Percentiles rank a stretch among this genome's conserved stretches.
These are phyloP conservation scores for Corinectria fuckeliana DNA, from an alignment of 2,329 filamentous ascomycete genomes.

Conservation along the genomic window DNA sequence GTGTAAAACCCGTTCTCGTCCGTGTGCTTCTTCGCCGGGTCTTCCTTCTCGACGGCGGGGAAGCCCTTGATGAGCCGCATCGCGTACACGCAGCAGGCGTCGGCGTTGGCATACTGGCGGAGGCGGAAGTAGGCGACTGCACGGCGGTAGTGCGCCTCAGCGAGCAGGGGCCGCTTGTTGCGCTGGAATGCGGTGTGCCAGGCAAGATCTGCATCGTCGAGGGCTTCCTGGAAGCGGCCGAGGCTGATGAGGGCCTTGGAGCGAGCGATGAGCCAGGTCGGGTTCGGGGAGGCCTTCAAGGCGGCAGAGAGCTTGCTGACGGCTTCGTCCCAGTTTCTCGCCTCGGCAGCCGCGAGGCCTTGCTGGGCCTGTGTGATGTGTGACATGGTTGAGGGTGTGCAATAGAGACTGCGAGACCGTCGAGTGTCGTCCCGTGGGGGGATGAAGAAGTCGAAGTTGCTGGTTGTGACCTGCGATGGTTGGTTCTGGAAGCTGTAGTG, in stretches of 20 bases:
- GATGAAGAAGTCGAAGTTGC: not conserved
- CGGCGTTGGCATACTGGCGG: conserved; percentile 75
- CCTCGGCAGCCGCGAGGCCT: conserved; percentile 70
- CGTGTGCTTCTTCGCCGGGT: conserved; percentile 40
- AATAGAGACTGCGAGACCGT: not conserved
- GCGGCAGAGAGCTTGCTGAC: conserved; percentile 73
- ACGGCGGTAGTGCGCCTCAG: conserved; percentile 82
- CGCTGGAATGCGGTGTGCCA: conserved; percentile 69
- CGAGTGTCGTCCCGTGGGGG: not conserved
- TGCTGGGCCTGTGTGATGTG: conserved; percentile 57
- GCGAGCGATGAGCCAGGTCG: conserved; percentile 81
- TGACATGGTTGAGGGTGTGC: conserved; percentile 51
- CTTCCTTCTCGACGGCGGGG: conserved; percentile 41
- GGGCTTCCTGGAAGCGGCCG: conserved; percentile 65
- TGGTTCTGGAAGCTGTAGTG: conserved; percentile 44
- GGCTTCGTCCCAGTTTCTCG: conserved; percentile 69
- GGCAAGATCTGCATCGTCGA: conserved; percentile 73
- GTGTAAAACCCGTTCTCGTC: conserved; percentile 57
- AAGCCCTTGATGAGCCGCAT: conserved; percentile 47
- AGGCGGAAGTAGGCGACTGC: conserved; percentile 76
- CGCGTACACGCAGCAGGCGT: conserved; percentile 70
- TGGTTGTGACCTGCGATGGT: conserved; percentile 24
- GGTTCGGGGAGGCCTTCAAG: conserved; percentile 69
- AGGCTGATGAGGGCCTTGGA: conserved; percentile 78
- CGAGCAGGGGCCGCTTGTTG: conserved; percentile 76